Base-by-base conservation (phyloP, 2,329 filamentous ascomycete species). In the Emmonsiellopsis sp. region DNA sequence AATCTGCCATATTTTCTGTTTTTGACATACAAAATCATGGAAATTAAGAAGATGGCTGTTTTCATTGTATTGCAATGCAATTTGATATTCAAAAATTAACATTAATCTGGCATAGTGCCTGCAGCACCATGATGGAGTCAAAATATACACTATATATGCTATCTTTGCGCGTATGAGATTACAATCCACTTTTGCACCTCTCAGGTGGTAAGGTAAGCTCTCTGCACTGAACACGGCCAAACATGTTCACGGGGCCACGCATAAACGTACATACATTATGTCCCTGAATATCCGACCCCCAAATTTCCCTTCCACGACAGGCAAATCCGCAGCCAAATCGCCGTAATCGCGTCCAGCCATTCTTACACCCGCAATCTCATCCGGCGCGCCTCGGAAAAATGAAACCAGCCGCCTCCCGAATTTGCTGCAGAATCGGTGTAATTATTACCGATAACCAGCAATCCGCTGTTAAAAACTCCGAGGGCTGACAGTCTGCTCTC, bases 401-500 rank as follows among this genome's bases (percentile, higher is more conserved):
- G 62, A 2, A 17, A 17, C 17, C 59, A 62, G 61, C 2, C 56
- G 55, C 40, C 59, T 60, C 13, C 49, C 50, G 42, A 47, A 42
- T 36, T 59, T 60, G 45, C 53, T 55, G 60, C 60, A 63, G 27
- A 62, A 14, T n/a, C 2, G 5, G 43, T 5, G 43, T 17, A 17
- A 17, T 17, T 46, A 31, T 46, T 7, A 11, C 3, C 4, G 7
- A 5, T 46, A 11, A 5, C 2, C 6, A 46, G 5, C 3, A 27
- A 27, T 5, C 46, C 6, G 4, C 46, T 49, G 3, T 49, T 49
- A 21, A 49, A 49, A 33, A 49, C 51, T 6, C 62, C 61, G 51
- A 63, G 61, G 48, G 61, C 62, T 8, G 60, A 62, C 62, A 63
- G 61, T 17, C 57, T 55, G 40, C 62, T 60, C 10, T 61, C 55